These are phyloP conservation scores for Talaromyces albobiverticillius DNA, from an alignment of 2,329 filamentous ascomycete genomes.

Conservation along the genomic window DNA sequence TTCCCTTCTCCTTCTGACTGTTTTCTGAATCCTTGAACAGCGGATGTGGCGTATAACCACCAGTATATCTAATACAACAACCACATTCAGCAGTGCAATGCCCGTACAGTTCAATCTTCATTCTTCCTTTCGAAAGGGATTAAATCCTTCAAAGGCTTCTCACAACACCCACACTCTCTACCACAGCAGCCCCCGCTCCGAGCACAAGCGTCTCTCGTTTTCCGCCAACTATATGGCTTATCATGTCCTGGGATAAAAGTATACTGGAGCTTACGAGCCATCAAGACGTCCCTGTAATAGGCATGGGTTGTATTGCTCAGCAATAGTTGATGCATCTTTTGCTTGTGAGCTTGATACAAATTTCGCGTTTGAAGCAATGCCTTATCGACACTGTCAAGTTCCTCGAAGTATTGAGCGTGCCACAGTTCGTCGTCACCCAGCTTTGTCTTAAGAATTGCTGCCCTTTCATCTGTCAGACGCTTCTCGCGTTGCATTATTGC, in stretches of 20 bases:
- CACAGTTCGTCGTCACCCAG: too few relatives aligned
- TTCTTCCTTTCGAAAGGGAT: background rate
- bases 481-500: slow-evolving; percentile 5
- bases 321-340: slow-evolving; percentile 8
- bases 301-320: too few relatives aligned
- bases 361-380: slow-evolving; percentile 3
- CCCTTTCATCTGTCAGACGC: background rate
- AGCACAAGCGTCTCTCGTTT: slow-evolving; percentile 4
- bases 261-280: slow-evolving; percentile 5
- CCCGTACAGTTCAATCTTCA: background rate
- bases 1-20: too few relatives aligned
- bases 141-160: slow-evolving; percentile 7
- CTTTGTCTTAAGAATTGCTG: background rate
- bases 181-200: slow-evolving; percentile 10
- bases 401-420: background rate
- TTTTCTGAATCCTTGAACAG: too few relatives aligned
- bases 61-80: slow-evolving; percentile 2
- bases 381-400: too few relatives aligned
- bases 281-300: background rate
- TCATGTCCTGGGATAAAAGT: slow-evolving; percentile 6
- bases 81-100: slow-evolving; percentile 9
- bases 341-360: slow-evolving; percentile 1
- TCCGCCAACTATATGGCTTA: slow-evolving; percentile 6
- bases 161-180: slow-evolving; percentile 11
- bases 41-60: slow-evolving; percentile 3